phyloP scores from a whole-genome alignment of 2,329 filamentous ascomycete species.

The Sarocladiaceae sp. region DNA sequence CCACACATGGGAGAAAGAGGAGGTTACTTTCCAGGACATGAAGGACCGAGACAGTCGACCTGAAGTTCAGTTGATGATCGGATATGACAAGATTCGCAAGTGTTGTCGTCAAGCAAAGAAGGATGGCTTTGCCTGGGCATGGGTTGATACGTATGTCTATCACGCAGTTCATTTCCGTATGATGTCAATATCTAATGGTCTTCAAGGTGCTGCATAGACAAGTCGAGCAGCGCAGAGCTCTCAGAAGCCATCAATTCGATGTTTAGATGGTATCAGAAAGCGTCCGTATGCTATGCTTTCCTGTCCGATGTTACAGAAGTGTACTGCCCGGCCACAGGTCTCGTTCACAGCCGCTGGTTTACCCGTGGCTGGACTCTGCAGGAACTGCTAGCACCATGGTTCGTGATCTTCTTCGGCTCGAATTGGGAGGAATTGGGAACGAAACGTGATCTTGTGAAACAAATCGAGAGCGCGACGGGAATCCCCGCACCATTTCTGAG shows the following conservation, averaged over 20 bases:
- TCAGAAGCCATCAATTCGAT: no score
- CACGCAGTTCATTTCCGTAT: no score
- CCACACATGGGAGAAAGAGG: conserved; percentile 25
- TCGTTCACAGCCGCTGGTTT: conserved; percentile 21
- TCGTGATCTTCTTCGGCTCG: conserved; percentile 23
- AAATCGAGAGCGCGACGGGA: conserved; percentile 11
- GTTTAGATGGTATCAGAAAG: conserved; percentile 14
- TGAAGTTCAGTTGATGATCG: conserved; percentile 3
- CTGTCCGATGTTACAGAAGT: conserved; percentile 12
- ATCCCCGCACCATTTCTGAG: conserved; percentile 2
- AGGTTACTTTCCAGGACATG: conserved; percentile 21
- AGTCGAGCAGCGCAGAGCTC: conserved; percentile 15
- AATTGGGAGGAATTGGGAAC: conserved; percentile 17
- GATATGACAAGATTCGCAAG: conserved; percentile 11
- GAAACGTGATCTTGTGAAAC: conserved; percentile 9
- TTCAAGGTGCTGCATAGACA: conserved; percentile 17
- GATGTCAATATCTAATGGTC: not conserved
- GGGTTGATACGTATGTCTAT: not conserved
- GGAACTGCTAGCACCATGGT: conserved; percentile 52
- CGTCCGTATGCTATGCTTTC: conserved; percentile 12
- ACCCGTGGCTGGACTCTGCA: conserved; percentile 55
- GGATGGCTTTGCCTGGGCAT: conserved; percentile 13
- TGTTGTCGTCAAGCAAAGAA: conserved; percentile 14
- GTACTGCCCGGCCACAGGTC: conserved; percentile 6
- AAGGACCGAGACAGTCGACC: conserved; percentile 7